Evolutionary conservation across 1,284 basidiomycete genomes (phyloP), one percentile per base, ranked within the genome.

Genomic region (Fomitopsis schrenkii): DNA sequence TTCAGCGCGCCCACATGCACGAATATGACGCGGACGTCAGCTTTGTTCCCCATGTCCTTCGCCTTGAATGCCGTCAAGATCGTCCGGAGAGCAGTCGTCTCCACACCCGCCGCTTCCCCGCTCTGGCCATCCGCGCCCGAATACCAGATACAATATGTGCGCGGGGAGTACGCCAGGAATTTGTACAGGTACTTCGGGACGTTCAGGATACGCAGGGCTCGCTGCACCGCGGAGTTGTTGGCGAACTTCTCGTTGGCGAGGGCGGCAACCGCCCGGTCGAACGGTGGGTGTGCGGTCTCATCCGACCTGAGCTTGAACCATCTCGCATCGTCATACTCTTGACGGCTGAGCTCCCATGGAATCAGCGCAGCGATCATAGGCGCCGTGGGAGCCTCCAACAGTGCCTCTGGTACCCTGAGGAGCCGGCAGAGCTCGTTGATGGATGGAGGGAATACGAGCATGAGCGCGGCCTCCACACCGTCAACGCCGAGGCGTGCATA

Each of bases 1-100:
- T 68, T 69, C 59, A 90, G 66, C 9, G 85, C 77, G 22, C 82
- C 82, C n/a, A 84, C 79, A 70, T 90, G 87, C 26, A 90, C 77
- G 63, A 91, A 91, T 7, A 90, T 67, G 38, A 83, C 72, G 26
- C 82, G 72, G 33, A 76, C 73, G 55, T 81, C 78, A 8, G 72
- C 67, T 55, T 80, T 76, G 62, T 73, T 61, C 9, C 76, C 76
- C 22, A 76, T 76, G 65, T 75, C 67, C 41, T 68, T 62, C 22
- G 79, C 79, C 14, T 73, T 70, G 62, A 75, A 80, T 59, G 76
- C 72, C 19, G 78, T 70, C 60, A 90, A 69, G 30, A 89, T 73
- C 8, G 66, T 66, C 22, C 71, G 68, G 15, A 90, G 77, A 35
- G 78, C 66, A 2, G 60, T 53, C 4, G 82, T 85, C 66, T 90